Percentiles rank a stretch among this genome's conserved stretches.
Conservation (phyloP, 768 basidiomycete species). For the Leccinum variicolor region DNA sequence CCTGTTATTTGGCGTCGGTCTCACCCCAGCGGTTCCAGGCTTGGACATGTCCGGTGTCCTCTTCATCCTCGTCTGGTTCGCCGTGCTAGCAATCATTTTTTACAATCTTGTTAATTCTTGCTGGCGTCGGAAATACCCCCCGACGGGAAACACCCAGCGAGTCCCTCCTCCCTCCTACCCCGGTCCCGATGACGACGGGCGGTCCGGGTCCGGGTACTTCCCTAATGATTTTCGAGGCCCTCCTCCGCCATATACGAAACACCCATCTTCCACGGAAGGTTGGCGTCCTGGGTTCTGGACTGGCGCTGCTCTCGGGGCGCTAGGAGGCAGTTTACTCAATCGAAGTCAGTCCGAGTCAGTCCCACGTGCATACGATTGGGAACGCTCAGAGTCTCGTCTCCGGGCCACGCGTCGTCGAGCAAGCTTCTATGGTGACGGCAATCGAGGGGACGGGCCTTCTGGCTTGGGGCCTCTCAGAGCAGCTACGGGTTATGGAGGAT, state of each 20-base stretch:
- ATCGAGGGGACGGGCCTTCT: conserved; percentile 69
- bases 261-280: conserved; percentile 28
- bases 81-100: conserved; percentile 46
- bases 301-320: conserved; percentile 70
- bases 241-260: conserved; percentile 56
- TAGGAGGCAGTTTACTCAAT: conserved; percentile 59
- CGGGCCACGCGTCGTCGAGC: conserved; percentile 24
- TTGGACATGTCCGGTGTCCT: conserved; percentile 45
- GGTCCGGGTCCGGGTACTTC: conserved; percentile 45
- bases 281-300: conserved; percentile 85
- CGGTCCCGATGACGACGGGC: conserved; percentile 16
- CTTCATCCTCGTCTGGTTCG: conserved; percentile 58
- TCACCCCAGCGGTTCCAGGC: conserved; percentile 30
- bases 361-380: conserved; percentile 54
- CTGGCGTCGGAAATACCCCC: conserved; percentile 30
- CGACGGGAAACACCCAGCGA: conserved; percentile 31
- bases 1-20: neutral
- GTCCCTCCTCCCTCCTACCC: conserved; percentile 31
- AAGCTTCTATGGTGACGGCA: conserved; percentile 32
- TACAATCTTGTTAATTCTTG: conserved; percentile 63
- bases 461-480: conserved; percentile 67
- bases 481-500: conserved; percentile 80
- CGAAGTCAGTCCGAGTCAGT: conserved; percentile 31
- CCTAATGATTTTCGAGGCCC: conserved; percentile 47
- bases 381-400: conserved; percentile 39